Percentiles rank a stretch among this genome's conserved stretches.
These are phyloP conservation scores for Colletotrichum lindemuthianum DNA, from an alignment of 2,329 filamentous ascomycete species.

Conservation along the genomic window DNA sequence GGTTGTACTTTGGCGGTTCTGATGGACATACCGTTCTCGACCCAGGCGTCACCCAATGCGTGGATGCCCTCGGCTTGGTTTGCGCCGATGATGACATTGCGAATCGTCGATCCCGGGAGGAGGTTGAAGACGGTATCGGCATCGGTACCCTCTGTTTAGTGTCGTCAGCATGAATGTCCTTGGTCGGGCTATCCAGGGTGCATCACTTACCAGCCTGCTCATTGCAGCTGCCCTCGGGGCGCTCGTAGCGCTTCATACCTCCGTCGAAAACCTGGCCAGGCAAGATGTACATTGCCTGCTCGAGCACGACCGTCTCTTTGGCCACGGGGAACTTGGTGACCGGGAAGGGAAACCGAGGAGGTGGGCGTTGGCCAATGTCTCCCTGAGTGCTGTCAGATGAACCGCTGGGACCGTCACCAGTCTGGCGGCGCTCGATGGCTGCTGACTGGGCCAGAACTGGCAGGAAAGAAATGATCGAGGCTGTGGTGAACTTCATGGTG, in stretches of 20 bases:
- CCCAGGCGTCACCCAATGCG: slow-evolving; percentile 44
- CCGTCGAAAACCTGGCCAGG: slow-evolving; percentile 47
- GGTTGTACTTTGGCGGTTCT: rapidly evolving
- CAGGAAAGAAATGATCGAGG: slow-evolving; percentile 38
- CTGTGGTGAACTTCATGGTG: slow-evolving; percentile 39
- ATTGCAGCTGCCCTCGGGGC: slow-evolving; percentile 52
- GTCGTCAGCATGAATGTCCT: neutral
- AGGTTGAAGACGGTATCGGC: slow-evolving; percentile 53
- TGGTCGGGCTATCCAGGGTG: neutral
- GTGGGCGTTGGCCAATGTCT: slow-evolving; percentile 41
- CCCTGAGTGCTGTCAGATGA: slow-evolving; percentile 40
- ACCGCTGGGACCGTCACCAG: slow-evolving; percentile 40
- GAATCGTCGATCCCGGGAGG: slow-evolving; percentile 47
- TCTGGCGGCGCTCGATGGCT: slow-evolving; percentile 38
- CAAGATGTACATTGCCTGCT: slow-evolving; percentile 45
- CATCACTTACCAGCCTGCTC: slow-evolving; percentile 45
- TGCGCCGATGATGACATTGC: slow-evolving; percentile 51
- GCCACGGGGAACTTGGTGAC: slow-evolving; percentile 43
- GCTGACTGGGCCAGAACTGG: slow-evolving; percentile 36
- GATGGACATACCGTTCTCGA: slow-evolving; percentile 41
- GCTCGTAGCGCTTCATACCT: slow-evolving; percentile 50
- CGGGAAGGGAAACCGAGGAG: slow-evolving; percentile 44
- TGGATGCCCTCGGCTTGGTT: slow-evolving; percentile 48
- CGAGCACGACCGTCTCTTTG: slow-evolving; percentile 42
- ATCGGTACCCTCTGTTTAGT: slow-evolving; percentile 48